Base-by-base conservation (phyloP, 2,329 filamentous ascomycete genomes). In the Pestalotiopsis sp. region DNA sequence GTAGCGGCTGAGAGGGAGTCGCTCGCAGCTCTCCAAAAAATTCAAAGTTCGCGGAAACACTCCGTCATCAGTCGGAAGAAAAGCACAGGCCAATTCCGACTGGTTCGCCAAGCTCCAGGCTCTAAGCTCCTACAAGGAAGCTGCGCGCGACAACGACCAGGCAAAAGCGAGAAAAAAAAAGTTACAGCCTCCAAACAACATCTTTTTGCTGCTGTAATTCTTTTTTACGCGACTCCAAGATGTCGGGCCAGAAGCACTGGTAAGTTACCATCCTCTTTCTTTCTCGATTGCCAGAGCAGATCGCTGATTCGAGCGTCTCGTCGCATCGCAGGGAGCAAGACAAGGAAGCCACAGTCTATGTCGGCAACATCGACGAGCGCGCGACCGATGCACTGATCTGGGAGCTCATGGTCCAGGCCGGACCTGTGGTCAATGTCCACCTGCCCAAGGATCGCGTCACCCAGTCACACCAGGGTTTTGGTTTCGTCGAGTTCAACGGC, bases 321-420 rank as follows among this genome's bases (percentile, higher is more conserved):
- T 36, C 31, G 31, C 31, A 36, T 36, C 66, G n/a, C 20, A 95
- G 92, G 93, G 94, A 98, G 80, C 95, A 98, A 85, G 95, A 98
- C 82, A 98, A 98, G 82, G 95, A 98, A 83, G 94, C 94, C 75
- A 98, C 96, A 57, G 93, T 98, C 80, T 99, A 99, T 82, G 93
- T 98, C 75, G 96, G 96, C 79, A 98, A 98, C 81, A 94, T 99
- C 77, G 96, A 99, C 84, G 96, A 99, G 85, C 94, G 96, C 80
- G 93, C 96, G 73, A 92, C 92, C 61, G 94, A 97, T 78, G 91
- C 92, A 75, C 88, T 97, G 74, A 90, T 99, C 74, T 98, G 96
- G 91, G 96, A 99, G 85, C 88, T 99, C 76, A 98, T 98, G 94
- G 91, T 98, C 68, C 96, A 99, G 84, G 94, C 95, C 80, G 96